Evolutionary conservation across 768 basidiomycete genomes (phyloP), one percentile per base, ranked within the genome.

Genomic region (Lactarius hatsudake): DNA sequence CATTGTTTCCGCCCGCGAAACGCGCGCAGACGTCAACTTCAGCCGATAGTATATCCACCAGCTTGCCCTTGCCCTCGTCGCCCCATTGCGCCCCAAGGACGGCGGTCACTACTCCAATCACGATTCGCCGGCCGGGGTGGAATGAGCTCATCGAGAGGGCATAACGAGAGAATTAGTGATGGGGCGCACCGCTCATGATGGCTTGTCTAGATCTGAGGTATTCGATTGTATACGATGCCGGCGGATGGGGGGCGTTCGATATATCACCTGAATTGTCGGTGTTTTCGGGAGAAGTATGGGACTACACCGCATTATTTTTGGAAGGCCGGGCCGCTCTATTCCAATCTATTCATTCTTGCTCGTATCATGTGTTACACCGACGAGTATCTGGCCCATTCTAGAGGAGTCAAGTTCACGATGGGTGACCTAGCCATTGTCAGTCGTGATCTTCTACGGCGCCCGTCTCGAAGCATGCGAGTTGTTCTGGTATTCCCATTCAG

Each of bases 1-100:
- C 97, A 76, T 99, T 99, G 81, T 98, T 98, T 13, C 97, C 97
- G 17, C 97, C 97, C 15, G 97, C 97, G 76, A 94, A 98, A 57
- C 97, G 86, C 23, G 95, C 96, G 73, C 96, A 98, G 75, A 98
- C 76, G 77, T 99, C 97, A 66, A 86, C 83, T 53, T 96, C 86
- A 17, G 90, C 92, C 45, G 95, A 86, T 71, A 99, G 84, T 74
- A 99, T 94, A 76, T 99, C 97, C 66, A 97, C 97, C 64, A 99
- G 87, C 80, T 99, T 98, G 18, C 94, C 94, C 77, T 93, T 93
- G 71, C 93, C 93, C 77, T 94, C 93, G 75, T 95, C 93, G 56
- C 93, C 93, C 93, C 93, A 96, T 74, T 96, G 93, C 42, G 91
- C 79, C 43, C 93, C 93, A 59, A 96, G 83, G 65, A 96, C 91